A percentile compares a stretch with the other conserved stretches of the same genome.
phyloP scores from a whole-genome alignment of 1,284 basidiomycete genomes.

The Ustanciosporium gigantosporum region DNA sequence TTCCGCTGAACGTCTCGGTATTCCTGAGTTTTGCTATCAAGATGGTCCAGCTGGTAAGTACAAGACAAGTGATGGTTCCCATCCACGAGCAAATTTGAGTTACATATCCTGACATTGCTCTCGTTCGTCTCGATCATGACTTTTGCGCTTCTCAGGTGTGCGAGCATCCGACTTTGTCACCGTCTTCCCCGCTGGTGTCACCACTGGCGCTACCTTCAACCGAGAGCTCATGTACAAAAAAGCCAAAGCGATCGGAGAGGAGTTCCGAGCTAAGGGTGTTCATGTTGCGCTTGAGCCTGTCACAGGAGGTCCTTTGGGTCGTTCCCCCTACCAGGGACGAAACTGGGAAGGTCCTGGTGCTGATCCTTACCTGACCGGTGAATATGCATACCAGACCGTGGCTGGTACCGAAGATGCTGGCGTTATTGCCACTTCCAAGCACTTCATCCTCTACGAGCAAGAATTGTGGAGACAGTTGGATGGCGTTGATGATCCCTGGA shows the following conservation, averaged over 20 bases:
- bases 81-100: not conserved
- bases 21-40: conserved; percentile 37
- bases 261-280: conserved; percentile 34
- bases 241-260: conserved; percentile 23
- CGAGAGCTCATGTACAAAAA: conserved; percentile 25
- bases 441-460: conserved; percentile 37
- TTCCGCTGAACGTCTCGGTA: conserved; percentile 27
- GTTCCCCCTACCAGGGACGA: conserved; percentile 23
- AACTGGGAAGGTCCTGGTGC: conserved; percentile 38
- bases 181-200: conserved; percentile 35
- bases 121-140: not conserved
- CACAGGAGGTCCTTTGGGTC: conserved; percentile 50
- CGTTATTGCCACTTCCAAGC: conserved; percentile 31
- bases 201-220: conserved; percentile 34
- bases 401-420: conserved; percentile 23
- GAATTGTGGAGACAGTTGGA: conserved; percentile 26
- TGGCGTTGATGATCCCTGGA: conserved; percentile 23
- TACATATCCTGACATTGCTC: not conserved
- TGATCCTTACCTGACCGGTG: conserved; percentile 31
- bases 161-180: conserved; percentile 36
- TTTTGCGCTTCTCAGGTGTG: too few relatives aligned
- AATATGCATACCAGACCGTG: conserved; percentile 31
- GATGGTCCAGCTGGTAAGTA: conserved; percentile 35
- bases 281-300: conserved; percentile 50
- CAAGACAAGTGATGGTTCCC: not conserved